Conservation (phyloP, 306 rosid genomes). For the Vigna mungo region DNA sequence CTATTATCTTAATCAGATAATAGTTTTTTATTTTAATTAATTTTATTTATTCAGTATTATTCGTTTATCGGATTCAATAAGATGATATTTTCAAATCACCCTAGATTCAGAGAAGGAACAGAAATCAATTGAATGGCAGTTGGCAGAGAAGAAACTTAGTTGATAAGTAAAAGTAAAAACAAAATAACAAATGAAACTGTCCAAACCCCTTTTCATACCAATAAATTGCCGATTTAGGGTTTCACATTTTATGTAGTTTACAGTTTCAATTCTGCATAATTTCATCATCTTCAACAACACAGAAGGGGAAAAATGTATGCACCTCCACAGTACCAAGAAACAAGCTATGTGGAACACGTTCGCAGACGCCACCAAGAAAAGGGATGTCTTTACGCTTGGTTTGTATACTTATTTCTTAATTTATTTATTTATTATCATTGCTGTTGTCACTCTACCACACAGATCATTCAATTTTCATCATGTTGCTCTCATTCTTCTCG, state of each 20-base stretch:
- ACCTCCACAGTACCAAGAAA: constrained; percentile 38
- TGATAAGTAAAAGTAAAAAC: background rate
- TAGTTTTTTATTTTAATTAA: too few relatives aligned
- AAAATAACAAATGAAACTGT: background rate
- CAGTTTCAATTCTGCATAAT: background rate
- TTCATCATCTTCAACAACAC: background rate
- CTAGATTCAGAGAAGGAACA: constrained; percentile 11
- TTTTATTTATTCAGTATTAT: too few relatives aligned
- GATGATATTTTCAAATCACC: background rate
- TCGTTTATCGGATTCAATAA: too few relatives aligned
- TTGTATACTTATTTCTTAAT: constrained; percentile 36
- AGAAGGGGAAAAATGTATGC: constrained; percentile 19
- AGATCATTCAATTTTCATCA: constrained; percentile 39
- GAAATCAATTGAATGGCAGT: constrained; percentile 7
- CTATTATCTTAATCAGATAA: too few relatives aligned
- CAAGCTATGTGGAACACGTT: constrained; percentile 43
- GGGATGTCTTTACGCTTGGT: constrained; percentile 53
- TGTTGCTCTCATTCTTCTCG: constrained; percentile 30
- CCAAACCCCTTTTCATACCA: background rate
- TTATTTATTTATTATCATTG: constrained; percentile 29
- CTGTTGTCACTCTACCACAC: constrained; percentile 30
- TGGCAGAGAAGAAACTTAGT: constrained; percentile 34
- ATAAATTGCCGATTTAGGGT: background rate
- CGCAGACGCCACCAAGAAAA: constrained; percentile 49
- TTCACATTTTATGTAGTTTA: background rate